These are phyloP conservation scores for Millerago galiae DNA, from an alignment of 805 yeast species.

Conservation along the genomic window DNA sequence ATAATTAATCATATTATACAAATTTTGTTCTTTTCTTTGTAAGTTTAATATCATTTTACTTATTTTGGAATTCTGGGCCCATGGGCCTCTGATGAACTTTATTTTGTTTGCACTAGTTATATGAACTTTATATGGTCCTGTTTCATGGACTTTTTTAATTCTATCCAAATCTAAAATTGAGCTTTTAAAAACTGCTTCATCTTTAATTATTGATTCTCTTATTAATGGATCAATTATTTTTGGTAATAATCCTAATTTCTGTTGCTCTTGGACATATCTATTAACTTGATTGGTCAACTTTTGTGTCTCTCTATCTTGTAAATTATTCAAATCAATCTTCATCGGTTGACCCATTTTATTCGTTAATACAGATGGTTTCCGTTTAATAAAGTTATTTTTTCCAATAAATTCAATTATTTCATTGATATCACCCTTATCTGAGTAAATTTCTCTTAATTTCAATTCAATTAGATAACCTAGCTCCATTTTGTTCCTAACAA, in stretches of 20 bases:
- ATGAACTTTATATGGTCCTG: conserved; percentile 19
- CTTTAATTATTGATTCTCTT: conserved; percentile 9
- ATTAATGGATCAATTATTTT: conserved; percentile 13
- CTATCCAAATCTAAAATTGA: conserved; percentile 11
- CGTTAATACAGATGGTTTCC: neutral
- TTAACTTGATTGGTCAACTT: conserved; percentile 11
- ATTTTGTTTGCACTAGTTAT: conserved; percentile 8
- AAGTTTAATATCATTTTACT: conserved; percentile 12
- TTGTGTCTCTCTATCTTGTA: conserved; percentile 15
- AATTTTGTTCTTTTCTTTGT: conserved; percentile 10
- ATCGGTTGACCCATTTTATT: conserved; percentile 11
- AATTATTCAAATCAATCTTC: conserved; percentile 15
- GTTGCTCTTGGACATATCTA: conserved; percentile 10
- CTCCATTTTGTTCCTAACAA: conserved; percentile 4
- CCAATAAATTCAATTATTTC: neutral
- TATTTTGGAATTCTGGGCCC: conserved; percentile 13
- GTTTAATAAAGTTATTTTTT: neutral
- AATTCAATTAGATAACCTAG: conserved; percentile 13
- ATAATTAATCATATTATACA: conserved; percentile 9
- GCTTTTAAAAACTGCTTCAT: conserved; percentile 17
- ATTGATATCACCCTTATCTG: neutral
- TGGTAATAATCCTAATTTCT: conserved; percentile 14
- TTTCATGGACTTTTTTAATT: conserved; percentile 1
- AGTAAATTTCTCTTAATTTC: conserved; percentile 6
- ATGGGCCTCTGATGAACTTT: conserved; percentile 16